Base-by-base conservation (phyloP, 192 early-diverging fungal genomes). In the Piromyces finnis region DNA sequence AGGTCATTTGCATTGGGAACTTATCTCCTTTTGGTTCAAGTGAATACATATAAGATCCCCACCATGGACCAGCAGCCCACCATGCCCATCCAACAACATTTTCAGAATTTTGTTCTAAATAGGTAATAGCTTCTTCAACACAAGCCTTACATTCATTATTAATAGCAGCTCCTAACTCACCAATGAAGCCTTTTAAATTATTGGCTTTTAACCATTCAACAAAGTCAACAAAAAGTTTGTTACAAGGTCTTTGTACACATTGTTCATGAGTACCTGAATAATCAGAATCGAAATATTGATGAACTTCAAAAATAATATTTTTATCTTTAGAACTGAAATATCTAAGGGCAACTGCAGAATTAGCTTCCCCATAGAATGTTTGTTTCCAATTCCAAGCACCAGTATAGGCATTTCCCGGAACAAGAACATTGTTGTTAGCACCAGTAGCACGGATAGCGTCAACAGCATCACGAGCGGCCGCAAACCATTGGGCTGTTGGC, bases 241-340 rank as follows among this genome's bases (percentile, higher is more conserved):
- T 51, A 51, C 41, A 51, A 22, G 41, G 41, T 28, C 77, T 82
- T 41, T 77, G 81, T 32, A 83, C 29, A 77, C 22, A 80, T 78
- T 79, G 36, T 82, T 83, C 18, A 39, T 78, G 78, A 39, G 78
- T 78, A 35, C 78, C 78, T 5, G 78, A 78, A 39, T 78, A 78
- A 78, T 80, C 81, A 28, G 29, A 29, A 81, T 85, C 84, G 35
- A 84, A 79, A 78, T 84, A 84, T 78, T 84, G 84, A 81, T 84
- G 84, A 35, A 81, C 68, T 30, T 84, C 84, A 29, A 29, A 85
- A 16, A 83, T 78, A 35, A 83, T 59, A 82, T 84, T 85, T 81
- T 83, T 84, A 82, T 35, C 82, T 14, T 84, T 13, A 79, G 84
- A 80, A 29, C 29, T 37, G 81, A 84, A 83, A 18, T 39, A 28